Evolutionary conservation across 257 asterid genomes (phyloP).

Genomic region (Petunia secreta): DNA sequence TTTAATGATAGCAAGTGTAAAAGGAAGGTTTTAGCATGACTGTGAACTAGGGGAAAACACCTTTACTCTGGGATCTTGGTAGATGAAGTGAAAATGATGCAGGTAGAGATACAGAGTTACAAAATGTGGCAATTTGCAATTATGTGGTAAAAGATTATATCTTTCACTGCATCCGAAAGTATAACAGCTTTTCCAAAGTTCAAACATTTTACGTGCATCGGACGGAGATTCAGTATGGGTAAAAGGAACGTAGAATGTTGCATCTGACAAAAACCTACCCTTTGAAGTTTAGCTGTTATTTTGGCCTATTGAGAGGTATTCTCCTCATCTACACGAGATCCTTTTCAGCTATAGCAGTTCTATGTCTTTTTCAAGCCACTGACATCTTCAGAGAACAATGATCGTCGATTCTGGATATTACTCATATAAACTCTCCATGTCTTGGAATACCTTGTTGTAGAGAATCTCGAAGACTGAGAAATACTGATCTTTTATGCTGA

Average conservation of each 20-base stretch:
- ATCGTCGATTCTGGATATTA: not conserved
- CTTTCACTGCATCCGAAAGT: not conserved
- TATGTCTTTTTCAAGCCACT: not conserved
- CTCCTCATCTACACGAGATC: constrained; percentile 7
- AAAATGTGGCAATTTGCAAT: not conserved
- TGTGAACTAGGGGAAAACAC: not conserved
- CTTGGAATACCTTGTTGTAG: constrained; percentile 8
- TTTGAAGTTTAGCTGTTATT: not conserved
- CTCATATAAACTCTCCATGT: not conserved
- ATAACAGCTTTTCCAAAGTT: constrained; percentile 4
- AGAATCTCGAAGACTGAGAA: not conserved
- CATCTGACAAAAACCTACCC: constrained; percentile 6
- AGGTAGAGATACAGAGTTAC: not conserved
- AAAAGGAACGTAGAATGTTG: constrained; percentile 19
- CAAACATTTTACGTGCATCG: constrained; percentile 4
- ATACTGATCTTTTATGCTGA: not conserved
- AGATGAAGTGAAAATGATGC: not conserved
- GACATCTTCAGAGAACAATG: constrained; percentile 1
- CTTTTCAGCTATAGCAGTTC: constrained; percentile 10
- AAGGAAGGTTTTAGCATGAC: not conserved
- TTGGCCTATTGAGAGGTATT: not conserved
- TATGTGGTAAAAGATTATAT: not conserved
- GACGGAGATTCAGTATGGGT: not conserved
- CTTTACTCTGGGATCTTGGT: not conserved
- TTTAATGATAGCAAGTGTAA: not conserved